Base-by-base conservation (phyloP, 495 filamentous ascomycete species). In the Aspergillus saccharolyticus region DNA sequence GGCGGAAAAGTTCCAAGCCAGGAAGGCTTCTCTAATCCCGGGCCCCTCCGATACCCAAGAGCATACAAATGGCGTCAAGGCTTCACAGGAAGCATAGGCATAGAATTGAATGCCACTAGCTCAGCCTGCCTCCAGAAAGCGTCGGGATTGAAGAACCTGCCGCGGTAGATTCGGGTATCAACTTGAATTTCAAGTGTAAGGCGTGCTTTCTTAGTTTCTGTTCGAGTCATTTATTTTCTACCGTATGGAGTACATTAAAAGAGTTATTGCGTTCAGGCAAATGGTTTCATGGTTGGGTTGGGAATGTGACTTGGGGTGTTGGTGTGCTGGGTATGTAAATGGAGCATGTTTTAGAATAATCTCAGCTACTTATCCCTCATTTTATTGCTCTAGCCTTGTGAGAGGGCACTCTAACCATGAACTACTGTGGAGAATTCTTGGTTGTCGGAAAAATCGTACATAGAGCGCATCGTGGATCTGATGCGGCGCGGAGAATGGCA, bases 1-100 rank as follows among this genome's bases (percentile, higher is more conserved):
- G 1, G 69, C 73, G 39, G 70, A 74, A 44, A 79, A 78, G 46
- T 69, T 77, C 52, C 72, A 76, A 42, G 55, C 71, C 3, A 74
- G 69, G 57, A 70, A 72, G 57, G 54, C 67, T 17, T 61, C 64
- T 17, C 12, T 30, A 33, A n/a, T 25, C 17, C 50, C 25, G 64
- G 21, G 43, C 9, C 25, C 53, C 22, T 54, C 43, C 39, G 55
- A 50, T 8, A 52, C 57, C 15, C 42, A 25, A 10, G 61, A 61
- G 17, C 54, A 55, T 30, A 43, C 45, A 5, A 67, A 64, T 48
- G 57, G 65, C n/a, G 39, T 51, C 42, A 55, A 52, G 4, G 44
- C 28, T 17, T 17, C 45, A 46, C 59, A 30, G 5, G 17, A 39
- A 14, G 44, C 30, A n/a, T 39, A 9, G 19, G 24, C 21, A 16